phyloP scores from a whole-genome alignment of 306 rosid genomes.

The Dalbergia cochinchinensis region DNA sequence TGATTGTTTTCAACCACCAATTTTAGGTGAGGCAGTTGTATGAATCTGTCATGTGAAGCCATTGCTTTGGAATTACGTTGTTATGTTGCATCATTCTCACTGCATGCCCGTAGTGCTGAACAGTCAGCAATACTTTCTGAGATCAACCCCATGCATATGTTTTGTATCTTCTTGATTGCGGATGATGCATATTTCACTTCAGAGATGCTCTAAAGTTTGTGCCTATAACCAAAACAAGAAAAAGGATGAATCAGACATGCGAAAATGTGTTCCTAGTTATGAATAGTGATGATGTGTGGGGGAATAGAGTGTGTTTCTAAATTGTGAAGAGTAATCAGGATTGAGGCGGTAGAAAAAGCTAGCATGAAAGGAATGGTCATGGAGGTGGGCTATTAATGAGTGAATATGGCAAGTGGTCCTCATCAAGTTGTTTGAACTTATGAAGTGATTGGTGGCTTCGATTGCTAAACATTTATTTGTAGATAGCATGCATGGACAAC shows the following conservation, averaged over 20 bases:
- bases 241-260: constrained; percentile 7
- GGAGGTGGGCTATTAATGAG: constrained; percentile 34
- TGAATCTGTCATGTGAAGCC: constrained; percentile 36
- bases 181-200: not conserved
- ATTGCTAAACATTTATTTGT: constrained; percentile 8
- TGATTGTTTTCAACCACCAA: constrained; percentile 47
- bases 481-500: constrained; percentile 51
- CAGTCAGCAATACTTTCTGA: constrained; percentile 21
- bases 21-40: constrained; percentile 35
- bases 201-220: not conserved
- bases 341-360: constrained; percentile 38
- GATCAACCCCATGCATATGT: not conserved
- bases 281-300: not conserved
- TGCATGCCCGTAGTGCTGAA: constrained; percentile 20
- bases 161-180: constrained; percentile 8
- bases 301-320: not conserved
- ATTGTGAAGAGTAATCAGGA: not conserved
- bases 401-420: constrained; percentile 58
- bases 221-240: not conserved
- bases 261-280: constrained; percentile 1
- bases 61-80: constrained; percentile 45
- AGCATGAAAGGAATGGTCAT: constrained; percentile 59
- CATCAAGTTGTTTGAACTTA: not conserved
- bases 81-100: constrained; percentile 55
- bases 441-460: constrained; percentile 35